Percentiles rank a stretch among this genome's conserved stretches.
phyloP scores from a whole-genome alignment of 148 eudicot genomes.

The Rheum nobile region DNA sequence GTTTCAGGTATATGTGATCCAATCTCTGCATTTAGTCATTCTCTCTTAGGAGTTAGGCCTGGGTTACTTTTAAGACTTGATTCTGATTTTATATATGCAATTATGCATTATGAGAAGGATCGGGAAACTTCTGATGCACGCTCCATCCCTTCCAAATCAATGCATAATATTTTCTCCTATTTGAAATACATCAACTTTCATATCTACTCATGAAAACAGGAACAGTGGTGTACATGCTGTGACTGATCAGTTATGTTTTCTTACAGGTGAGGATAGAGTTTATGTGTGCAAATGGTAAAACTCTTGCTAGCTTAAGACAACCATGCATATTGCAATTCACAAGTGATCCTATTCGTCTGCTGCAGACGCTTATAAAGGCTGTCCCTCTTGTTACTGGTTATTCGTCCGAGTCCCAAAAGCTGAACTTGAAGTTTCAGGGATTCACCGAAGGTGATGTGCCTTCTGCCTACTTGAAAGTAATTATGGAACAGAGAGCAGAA shows the following conservation, averaged over 20 bases:
- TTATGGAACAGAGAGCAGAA: slow-evolving; percentile 74
- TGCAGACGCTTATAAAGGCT: slow-evolving; percentile 46
- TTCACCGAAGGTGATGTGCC: slow-evolving; percentile 41
- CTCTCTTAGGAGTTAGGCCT: neutral
- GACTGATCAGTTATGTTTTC: neutral
- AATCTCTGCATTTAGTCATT: neutral
- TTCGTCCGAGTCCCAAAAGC: slow-evolving; percentile 59
- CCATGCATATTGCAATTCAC: slow-evolving; percentile 71
- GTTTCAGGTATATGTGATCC: slow-evolving; percentile 52
- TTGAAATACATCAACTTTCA: neutral
- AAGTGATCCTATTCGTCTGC: slow-evolving; percentile 56
- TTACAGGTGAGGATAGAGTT: slow-evolving; percentile 60
- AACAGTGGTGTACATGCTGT: neutral
- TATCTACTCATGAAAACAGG: neutral
- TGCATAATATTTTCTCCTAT: neutral
- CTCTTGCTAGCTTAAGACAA: slow-evolving; percentile 52
- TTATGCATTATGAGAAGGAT: neutral
- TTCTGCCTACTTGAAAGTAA: slow-evolving; percentile 54
- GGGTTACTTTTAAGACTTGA: neutral
- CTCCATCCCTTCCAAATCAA: neutral
- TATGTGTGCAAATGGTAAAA: slow-evolving; percentile 40
- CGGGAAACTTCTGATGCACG: neutral
- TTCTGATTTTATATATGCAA: neutral
- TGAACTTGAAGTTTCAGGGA: slow-evolving; percentile 42
- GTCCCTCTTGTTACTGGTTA: slow-evolving; percentile 75